Evolutionary conservation across 1,139 yeast species (phyloP), one percentile per base, ranked within the genome.

Genomic region (Neolecta irregularis): DNA sequence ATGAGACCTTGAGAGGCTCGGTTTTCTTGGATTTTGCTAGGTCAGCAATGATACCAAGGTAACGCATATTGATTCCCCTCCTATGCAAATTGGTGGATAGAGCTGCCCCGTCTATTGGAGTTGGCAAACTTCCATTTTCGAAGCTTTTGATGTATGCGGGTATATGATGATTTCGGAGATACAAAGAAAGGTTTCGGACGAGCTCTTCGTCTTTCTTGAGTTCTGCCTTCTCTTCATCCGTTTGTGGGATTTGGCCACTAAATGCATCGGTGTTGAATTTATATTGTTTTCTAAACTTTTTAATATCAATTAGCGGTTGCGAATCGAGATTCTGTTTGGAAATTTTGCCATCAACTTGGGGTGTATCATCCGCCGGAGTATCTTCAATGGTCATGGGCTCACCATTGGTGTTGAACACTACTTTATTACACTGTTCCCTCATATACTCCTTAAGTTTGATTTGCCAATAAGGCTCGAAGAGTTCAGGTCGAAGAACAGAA

Each of bases 381-480:
- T 12, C 7, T 13, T 7, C 24, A 12, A 30, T 20, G 17, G 13
- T 30, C 39, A 26, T 30, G 33, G 29, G 26, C 3, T 23, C 34
- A 5, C n/a, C n/a, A n/a, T n/a, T n/a, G n/a, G n/a, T n/a, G n/a
- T n/a, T n/a, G n/a, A n/a, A n/a, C n/a, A 18, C 24, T 16, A 26
- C 32, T 11, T 29, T 30, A 64, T 44, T 44, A 24, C 38, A 24
- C 40, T 47, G 43, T 26, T 38, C 45, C n/a, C 44, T 39, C 11
- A 62, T 56, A 33, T 69, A 65, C 17, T 62, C 66, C 15, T 77
- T 70, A 6, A 75, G 67, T 50, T 74, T 71, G 46, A 71, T 58
- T 50, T 69, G 69, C 77, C 92, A 81, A 93, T 93, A 85, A 49
- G 74, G 80, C 48, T 75, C 85, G 36, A 88, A 72, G 8, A 93